Evolutionary conservation across 192 early-diverging fungal species (phyloP), one percentile per base, ranked within the genome.

Genomic region (Lunasporangiospora selenospora): DNA sequence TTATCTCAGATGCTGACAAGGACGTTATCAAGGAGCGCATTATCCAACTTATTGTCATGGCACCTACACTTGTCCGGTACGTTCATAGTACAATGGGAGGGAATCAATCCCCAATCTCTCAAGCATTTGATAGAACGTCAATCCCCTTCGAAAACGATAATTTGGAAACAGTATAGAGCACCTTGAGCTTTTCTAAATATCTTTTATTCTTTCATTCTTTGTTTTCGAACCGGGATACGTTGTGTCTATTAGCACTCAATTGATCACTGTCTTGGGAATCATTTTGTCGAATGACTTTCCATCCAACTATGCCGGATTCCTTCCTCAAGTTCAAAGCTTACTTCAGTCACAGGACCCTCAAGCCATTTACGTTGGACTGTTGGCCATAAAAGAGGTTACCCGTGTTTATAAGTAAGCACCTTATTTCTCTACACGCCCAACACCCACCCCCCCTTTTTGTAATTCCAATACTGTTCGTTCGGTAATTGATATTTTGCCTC

Each of bases 221-320:
- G 29, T 32, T 11, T n/a, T 54, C 47, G 11, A 48, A 18, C 8
- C 21, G 16, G 23, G 4, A 53, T 38, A 19, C 45, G 15, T 60
- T n/a, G 19, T 16, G 18, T 19, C 23, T 41, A 10, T 41, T 57
- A 86, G 84, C 37, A 67, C 89, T 19, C 94, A 96, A 76, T 81
- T 98, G 34, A 77, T 92, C 26, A 87, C 89, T 42, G 89, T 89
- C 40, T 78, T 97, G 43, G 83, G 85, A 29, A 75, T 82, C 27
- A 92, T 96, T 38, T 81, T 99, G 19, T 75, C 81, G 41, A 77
- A 78, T 57, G 97, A 99, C 63, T 92, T 88, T 55, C 90, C 88
- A 26, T 71, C 87, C 7, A 81, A 88, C 43, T 99, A 95, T 93
- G 88, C 92, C 1, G 71, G 88, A 45, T 94, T 91, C 58, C 80